A percentile compares a stretch with the other conserved stretches of the same genome.
Conservation (phyloP, 257 asterid species). For the Solanum piurae region DNA sequence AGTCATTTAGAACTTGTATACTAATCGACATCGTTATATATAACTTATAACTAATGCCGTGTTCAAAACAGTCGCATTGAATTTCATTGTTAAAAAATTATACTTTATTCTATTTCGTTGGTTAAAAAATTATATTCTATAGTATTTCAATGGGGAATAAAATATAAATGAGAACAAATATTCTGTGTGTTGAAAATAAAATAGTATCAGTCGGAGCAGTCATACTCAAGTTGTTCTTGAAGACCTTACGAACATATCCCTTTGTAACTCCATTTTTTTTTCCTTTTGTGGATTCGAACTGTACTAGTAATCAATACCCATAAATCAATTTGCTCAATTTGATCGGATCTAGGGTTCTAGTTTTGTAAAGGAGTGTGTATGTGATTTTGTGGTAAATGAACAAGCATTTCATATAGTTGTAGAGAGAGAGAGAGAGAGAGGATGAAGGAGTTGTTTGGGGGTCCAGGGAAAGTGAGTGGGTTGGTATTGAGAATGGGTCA, state of each 20-base stretch:
- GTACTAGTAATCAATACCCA: not conserved
- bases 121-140: too few relatives aligned
- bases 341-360: not conserved
- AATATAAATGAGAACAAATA: not conserved
- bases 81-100: too few relatives aligned
- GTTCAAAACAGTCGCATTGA: too few relatives aligned
- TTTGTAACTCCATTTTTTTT: not conserved
- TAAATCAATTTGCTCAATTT: not conserved
- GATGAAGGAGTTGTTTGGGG: constrained; percentile 76
- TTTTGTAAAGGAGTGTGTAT: not conserved
- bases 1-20: not conserved
- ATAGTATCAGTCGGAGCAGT: not conserved
- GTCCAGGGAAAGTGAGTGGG: constrained; percentile 87
- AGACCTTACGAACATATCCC: not conserved
- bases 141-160: not conserved
- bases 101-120: too few relatives aligned
- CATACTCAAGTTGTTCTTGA: not conserved
- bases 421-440: constrained; percentile 1
- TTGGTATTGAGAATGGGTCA: constrained; percentile 52
- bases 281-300: not conserved
- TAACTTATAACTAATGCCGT: too few relatives aligned
- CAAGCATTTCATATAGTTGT: not conserved
- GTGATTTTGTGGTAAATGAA: not conserved
- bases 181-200: not conserved
- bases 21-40: not conserved